Evolutionary conservation across 2,329 filamentous ascomycete genomes (phyloP).

Genomic region (Cytospora piceae): DNA sequence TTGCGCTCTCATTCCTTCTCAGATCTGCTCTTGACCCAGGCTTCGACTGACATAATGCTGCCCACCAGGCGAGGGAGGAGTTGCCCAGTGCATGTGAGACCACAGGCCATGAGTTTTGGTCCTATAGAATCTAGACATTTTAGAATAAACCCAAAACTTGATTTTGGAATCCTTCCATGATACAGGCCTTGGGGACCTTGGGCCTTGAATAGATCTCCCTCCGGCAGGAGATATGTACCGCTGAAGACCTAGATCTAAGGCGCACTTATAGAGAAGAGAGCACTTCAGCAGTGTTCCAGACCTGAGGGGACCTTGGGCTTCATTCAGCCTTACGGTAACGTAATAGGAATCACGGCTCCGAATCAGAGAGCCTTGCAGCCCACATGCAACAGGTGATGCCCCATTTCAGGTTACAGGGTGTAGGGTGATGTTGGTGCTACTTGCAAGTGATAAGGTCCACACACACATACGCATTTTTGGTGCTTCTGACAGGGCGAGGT

Average conservation of each 20-base stretch:
- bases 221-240: neutral
- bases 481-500: neutral
- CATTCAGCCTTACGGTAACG: conserved; percentile 15
- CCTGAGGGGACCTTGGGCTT: neutral
- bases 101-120: neutral
- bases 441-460: neutral
- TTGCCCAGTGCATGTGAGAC: conserved; percentile 36
- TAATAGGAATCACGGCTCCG: neutral
- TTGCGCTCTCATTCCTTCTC: neutral
- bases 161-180: neutral
- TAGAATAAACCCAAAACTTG: neutral
- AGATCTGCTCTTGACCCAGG: no score
- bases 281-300: neutral
- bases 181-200: neutral
- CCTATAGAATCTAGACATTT: neutral
- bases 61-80: conserved; percentile 36
- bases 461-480: neutral
- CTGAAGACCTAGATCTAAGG: neutral
- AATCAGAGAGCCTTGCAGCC: neutral
- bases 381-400: conserved; percentile 11
- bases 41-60: conserved; percentile 7
- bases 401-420: conserved; percentile 13
- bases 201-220: neutral
- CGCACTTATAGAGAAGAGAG: neutral
- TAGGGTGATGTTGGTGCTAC: conserved; percentile 7